Evolutionary conservation across 495 filamentous ascomycete genomes (phyloP).

Genomic region (Penicillium crystallinum): DNA sequence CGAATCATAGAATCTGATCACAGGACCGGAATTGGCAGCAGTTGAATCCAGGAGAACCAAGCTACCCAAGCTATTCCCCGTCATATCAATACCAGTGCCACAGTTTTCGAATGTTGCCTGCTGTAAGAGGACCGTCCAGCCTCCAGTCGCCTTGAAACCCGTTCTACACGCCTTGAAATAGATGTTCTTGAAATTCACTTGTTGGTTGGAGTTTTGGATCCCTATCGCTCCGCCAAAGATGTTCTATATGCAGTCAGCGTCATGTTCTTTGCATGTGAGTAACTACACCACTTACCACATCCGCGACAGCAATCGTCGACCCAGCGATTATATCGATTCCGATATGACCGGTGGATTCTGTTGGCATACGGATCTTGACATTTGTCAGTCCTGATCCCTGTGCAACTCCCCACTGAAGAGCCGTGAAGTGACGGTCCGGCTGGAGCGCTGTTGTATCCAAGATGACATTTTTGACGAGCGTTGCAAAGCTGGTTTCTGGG

Average conservation of each 20-base stretch:
- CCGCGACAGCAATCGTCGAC: slow-evolving; percentile 42
- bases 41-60: slow-evolving; percentile 43
- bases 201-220: slow-evolving; percentile 45
- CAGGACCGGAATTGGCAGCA: slow-evolving; percentile 45
- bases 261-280: not conserved
- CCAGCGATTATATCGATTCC: slow-evolving; percentile 42
- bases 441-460: slow-evolving; percentile 34
- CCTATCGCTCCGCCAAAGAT: slow-evolving; percentile 48
- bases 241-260: slow-evolving; percentile 25
- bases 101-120: slow-evolving; percentile 29
- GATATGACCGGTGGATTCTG: slow-evolving; percentile 48
- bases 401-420: slow-evolving; percentile 62
- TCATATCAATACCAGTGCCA: slow-evolving; percentile 32
- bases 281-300: slow-evolving; percentile 35
- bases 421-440: slow-evolving; percentile 26
- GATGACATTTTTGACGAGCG: slow-evolving; percentile 37
- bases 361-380: slow-evolving; percentile 63
- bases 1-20: slow-evolving; percentile 43
- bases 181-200: slow-evolving; percentile 48
- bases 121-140: slow-evolving; percentile 41
- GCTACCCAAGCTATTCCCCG: slow-evolving; percentile 41
- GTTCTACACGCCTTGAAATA: slow-evolving; percentile 37
- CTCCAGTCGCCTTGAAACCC: slow-evolving; percentile 33
- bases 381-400: slow-evolving; percentile 69
- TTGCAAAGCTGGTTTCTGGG: slow-evolving; percentile 40